Conservation (phyloP, 768 basidiomycete species). For the Tylopilus subfusipes region DNA sequence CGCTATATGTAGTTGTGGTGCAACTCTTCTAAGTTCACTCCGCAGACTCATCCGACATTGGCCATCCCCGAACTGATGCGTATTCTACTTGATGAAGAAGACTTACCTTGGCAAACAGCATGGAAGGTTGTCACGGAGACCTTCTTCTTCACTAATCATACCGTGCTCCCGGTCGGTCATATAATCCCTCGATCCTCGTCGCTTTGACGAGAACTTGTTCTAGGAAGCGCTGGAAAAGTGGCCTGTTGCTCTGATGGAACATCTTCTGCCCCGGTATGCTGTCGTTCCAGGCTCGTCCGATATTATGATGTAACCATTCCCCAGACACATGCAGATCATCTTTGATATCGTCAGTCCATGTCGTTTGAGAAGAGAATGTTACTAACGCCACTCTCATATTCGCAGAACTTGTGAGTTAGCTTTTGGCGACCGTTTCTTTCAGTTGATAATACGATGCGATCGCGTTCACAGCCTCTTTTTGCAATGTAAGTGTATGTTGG, state of each 20-base stretch:
- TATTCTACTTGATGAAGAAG: slow-evolving; percentile 88
- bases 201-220: not conserved
- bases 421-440: not conserved
- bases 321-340: slow-evolving; percentile 85
- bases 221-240: slow-evolving; percentile 89
- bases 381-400: slow-evolving; percentile 12
- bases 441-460: not conserved
- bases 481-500: slow-evolving; percentile 46
- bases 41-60: slow-evolving; percentile 90
- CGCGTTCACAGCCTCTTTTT: slow-evolving; percentile 45
- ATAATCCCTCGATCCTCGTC: not conserved
- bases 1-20: not conserved
- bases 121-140: slow-evolving; percentile 89
- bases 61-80: slow-evolving; percentile 96
- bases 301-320: not conserved
- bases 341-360: slow-evolving; percentile 72
- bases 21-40: not conserved
- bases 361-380: not conserved
- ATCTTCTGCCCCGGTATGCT: slow-evolving; percentile 70
- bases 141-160: slow-evolving; percentile 96
- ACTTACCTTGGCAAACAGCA: slow-evolving; percentile 74
- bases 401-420: slow-evolving; percentile 37
- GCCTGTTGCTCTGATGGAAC: slow-evolving; percentile 83
- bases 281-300: slow-evolving; percentile 1
- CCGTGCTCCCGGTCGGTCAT: slow-evolving; percentile 74